These are phyloP conservation scores for Paratrypanosoma confusum DNA, from an alignment of 208 protist genomes.

Conservation along the genomic window DNA sequence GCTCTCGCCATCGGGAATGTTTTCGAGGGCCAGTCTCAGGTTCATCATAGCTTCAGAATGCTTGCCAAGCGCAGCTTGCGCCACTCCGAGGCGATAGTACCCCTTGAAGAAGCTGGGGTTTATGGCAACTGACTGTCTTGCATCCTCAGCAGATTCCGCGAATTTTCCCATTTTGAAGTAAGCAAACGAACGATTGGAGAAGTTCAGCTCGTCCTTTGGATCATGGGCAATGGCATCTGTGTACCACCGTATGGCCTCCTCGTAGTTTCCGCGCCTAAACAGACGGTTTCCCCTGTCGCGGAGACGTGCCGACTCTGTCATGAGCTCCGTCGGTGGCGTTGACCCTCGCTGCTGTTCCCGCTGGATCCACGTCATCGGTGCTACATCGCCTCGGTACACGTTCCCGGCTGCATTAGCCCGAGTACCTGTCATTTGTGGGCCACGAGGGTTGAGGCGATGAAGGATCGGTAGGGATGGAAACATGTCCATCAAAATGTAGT, in stretches of 20 bases:
- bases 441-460: too few relatives aligned
- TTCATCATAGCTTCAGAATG: constrained; percentile 25
- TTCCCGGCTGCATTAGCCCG: constrained; percentile 21
- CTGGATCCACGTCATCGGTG: constrained; percentile 55
- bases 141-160: constrained; percentile 23
- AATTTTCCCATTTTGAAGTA: constrained; percentile 42
- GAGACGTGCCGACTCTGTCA: constrained; percentile 6
- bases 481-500: too few relatives aligned
- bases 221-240: constrained; percentile 50
- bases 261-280: constrained; percentile 33
- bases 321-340: background rate
- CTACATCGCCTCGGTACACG: constrained; percentile 43
- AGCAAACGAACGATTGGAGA: constrained; percentile 64
- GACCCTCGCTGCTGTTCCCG: constrained; percentile 44
- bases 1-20: constrained; percentile 17
- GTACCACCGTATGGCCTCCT: constrained; percentile 50
- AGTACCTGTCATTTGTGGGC: too few relatives aligned
- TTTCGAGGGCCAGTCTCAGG: constrained; percentile 18
- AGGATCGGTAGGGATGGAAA: too few relatives aligned
- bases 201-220: constrained; percentile 31
- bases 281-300: constrained; percentile 61
- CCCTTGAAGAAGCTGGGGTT: constrained; percentile 47
- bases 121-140: constrained; percentile 24
- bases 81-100: constrained; percentile 41
- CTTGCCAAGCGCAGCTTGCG: constrained; percentile 23